Conservation (phyloP, 2,329 filamentous ascomycete genomes). For the Curvularia verruculosa region DNA sequence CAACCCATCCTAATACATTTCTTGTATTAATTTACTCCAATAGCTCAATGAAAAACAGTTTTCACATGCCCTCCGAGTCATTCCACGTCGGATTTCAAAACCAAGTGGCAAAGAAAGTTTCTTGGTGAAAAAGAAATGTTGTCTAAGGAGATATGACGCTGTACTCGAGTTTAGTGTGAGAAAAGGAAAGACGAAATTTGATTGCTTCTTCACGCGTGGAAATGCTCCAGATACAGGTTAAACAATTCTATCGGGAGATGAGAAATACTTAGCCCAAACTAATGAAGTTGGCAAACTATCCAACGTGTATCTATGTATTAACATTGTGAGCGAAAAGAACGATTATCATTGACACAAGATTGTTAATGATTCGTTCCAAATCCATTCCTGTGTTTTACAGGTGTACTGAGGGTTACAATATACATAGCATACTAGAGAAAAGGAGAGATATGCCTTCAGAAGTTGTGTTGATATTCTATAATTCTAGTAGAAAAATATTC, state of each 20-base stretch:
- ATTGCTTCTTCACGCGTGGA: background rate
- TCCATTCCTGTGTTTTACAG: background rate
- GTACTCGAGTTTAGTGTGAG: background rate
- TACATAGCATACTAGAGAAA: no score
- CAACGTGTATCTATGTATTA: background rate
- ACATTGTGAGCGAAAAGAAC: no score
- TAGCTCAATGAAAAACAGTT: background rate
- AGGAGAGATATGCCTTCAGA: no score
- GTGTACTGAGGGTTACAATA: background rate
- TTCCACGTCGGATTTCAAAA: background rate
- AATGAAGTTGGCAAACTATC: background rate
- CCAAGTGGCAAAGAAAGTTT: background rate
- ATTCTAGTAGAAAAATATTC: no score
- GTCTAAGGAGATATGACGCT: background rate
- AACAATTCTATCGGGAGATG: background rate
- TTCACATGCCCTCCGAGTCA: background rate
- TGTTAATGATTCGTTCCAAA: no score
- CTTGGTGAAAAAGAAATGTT: background rate
- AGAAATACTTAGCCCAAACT: background rate
- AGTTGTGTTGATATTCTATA: no score
- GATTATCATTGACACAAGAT: no score
- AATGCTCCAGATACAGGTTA: background rate
- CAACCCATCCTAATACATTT: background rate
- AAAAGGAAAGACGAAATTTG: background rate
- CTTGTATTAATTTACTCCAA: background rate